phyloP scores from a whole-genome alignment of 2,329 filamentous ascomycete genomes.

The Chalaropsis thielavioides region DNA sequence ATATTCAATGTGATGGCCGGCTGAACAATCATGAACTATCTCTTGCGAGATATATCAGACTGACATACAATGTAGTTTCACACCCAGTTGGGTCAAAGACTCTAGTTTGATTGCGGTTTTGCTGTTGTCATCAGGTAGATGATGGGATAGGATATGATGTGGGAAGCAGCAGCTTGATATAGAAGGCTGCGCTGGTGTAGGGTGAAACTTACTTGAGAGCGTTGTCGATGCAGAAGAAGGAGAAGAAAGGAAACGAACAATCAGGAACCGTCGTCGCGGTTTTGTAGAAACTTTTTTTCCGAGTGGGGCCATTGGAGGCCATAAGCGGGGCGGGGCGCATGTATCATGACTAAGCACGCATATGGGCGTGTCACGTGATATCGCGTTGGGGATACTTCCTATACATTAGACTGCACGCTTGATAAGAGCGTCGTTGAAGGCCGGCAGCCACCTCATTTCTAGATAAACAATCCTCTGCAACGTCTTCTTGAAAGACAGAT shows the following conservation, averaged over 20 bases:
- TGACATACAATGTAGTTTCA: conserved; percentile 85
- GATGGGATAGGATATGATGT: conserved; percentile 17
- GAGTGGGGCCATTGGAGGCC: conserved; percentile 10
- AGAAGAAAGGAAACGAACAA: conserved; percentile 19
- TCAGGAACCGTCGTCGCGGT: conserved; percentile 4
- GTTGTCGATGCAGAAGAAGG: conserved; percentile 13
- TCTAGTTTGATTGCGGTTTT: conserved; percentile 96
- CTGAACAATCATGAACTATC: conserved; percentile 9
- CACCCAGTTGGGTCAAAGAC: conserved; percentile 75
- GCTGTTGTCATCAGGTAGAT: conserved; percentile 57
- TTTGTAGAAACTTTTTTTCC: conserved; percentile 14
- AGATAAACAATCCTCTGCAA: too few species aligned
- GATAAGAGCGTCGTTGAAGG: too few species aligned
- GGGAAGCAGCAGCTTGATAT: conserved; percentile 12
- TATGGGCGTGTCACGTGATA: conserved; percentile 21
- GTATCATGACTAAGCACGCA: not conserved
- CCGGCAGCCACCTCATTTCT: too few species aligned
- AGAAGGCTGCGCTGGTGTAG: conserved; percentile 18
- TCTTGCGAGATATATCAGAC: conserved; percentile 49
- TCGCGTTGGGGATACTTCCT: conserved; percentile 18
- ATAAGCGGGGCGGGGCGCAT: not conserved
- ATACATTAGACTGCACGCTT: not conserved
- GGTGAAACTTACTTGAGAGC: conserved; percentile 21
- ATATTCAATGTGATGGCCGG: not conserved
- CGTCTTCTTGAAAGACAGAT: too few species aligned